phyloP scores from a whole-genome alignment of 2,329 filamentous ascomycete species.

The Fusarium brachygibbosum region DNA sequence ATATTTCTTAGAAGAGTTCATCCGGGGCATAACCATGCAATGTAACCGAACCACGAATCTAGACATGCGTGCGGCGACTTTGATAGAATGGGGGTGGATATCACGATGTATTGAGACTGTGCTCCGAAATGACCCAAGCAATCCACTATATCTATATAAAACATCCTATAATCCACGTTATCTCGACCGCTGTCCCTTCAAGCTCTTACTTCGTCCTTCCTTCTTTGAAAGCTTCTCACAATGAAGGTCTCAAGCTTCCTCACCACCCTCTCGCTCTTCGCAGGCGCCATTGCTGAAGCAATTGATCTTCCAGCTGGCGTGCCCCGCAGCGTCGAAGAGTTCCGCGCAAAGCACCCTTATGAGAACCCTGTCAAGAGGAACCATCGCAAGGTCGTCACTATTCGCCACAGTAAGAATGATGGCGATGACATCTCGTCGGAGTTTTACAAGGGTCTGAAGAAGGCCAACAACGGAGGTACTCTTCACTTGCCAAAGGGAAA shows the following conservation, averaged over 20 bases:
- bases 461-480: slow-evolving; percentile 71
- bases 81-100: slow-evolving; percentile 11
- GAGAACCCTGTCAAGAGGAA: slow-evolving; percentile 11
- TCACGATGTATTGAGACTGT: slow-evolving; percentile 10
- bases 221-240: neutral
- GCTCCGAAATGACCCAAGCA: slow-evolving; percentile 16
- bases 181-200: neutral
- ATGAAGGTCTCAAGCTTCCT: slow-evolving; percentile 46
- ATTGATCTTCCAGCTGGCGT: slow-evolving; percentile 46
- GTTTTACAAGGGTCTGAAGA: slow-evolving; percentile 66
- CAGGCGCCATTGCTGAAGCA: slow-evolving; percentile 34
- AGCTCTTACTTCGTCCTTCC: neutral
- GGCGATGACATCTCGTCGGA: slow-evolving; percentile 69
- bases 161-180: neutral
- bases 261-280: slow-evolving; percentile 36
- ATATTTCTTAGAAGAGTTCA: neutral
- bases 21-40: slow-evolving; percentile 1
- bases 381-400: slow-evolving; percentile 31
- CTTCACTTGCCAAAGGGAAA: slow-evolving; percentile 66
- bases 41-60: neutral
- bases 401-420: slow-evolving; percentile 60
- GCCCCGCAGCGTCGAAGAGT: slow-evolving; percentile 42
- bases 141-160: slow-evolving; percentile 23
- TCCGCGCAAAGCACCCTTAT: slow-evolving; percentile 37
- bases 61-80: neutral